phyloP scores from a whole-genome alignment of 768 basidiomycete species.

The Rhodosporidiobolus sp. region DNA sequence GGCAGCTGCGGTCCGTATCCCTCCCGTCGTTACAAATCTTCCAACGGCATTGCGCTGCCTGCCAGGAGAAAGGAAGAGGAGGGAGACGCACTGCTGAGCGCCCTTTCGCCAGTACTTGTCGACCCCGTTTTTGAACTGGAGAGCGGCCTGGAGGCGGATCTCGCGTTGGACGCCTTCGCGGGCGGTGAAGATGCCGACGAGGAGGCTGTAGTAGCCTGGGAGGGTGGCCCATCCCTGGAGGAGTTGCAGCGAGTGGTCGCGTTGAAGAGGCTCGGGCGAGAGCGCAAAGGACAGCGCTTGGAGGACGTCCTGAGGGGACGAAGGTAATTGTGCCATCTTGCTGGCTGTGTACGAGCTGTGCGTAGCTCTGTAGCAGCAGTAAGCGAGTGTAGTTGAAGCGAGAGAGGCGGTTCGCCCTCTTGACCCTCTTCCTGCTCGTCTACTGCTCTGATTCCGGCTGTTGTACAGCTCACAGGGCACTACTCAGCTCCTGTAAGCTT shows the following conservation, averaged over 20 bases:
- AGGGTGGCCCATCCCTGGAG: slow-evolving; percentile 30
- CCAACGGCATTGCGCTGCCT: no score
- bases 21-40: not conserved
- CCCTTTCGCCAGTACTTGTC: slow-evolving; percentile 71
- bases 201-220: slow-evolving; percentile 34
- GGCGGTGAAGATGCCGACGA: slow-evolving; percentile 32
- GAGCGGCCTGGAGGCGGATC: slow-evolving; percentile 73
- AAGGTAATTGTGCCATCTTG: slow-evolving; percentile 4
- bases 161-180: slow-evolving; percentile 43
- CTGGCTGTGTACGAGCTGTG: no score
- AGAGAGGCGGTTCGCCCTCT: no score
- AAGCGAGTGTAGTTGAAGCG: no score
- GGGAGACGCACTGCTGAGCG: slow-evolving; percentile 15
- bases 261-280: not conserved
- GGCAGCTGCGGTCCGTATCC: not conserved
- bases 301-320: slow-evolving; percentile 4
- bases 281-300: slow-evolving; percentile 16
- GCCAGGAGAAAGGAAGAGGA: not conserved
- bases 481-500: not conserved
- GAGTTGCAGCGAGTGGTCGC: slow-evolving; percentile 2
- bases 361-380: no score
- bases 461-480: no score
- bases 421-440: not conserved
- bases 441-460: not conserved
- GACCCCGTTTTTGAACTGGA: slow-evolving; percentile 82